phyloP scores from a whole-genome alignment of 768 basidiomycete genomes.

The Kwoniella pini region DNA sequence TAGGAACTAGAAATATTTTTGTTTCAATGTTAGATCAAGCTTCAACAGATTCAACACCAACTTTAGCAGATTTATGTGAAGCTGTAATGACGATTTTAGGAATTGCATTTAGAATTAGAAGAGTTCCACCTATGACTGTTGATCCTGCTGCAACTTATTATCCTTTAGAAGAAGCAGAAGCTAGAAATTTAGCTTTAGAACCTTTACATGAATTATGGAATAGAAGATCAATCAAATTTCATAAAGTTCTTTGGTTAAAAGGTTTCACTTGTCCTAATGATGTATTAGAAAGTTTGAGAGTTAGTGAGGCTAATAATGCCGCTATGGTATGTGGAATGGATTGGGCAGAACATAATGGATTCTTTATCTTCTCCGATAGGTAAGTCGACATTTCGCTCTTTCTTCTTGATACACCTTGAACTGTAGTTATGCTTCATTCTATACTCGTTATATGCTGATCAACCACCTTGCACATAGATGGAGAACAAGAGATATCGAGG shows the following conservation, averaged over 20 bases:
- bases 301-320: slow-evolving; percentile 85
- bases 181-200: slow-evolving; percentile 87
- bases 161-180: slow-evolving; percentile 90
- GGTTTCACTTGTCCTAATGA: slow-evolving; percentile 99
- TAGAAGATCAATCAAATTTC: slow-evolving; percentile 77
- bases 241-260: slow-evolving; percentile 93
- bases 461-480: slow-evolving; percentile 63
- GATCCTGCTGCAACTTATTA: slow-evolving; percentile 89
- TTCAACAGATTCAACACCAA: slow-evolving; percentile 91
- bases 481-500: slow-evolving; percentile 96
- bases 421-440: too few species aligned
- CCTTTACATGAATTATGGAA: slow-evolving; percentile 79
- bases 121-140: slow-evolving; percentile 89
- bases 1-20: slow-evolving; percentile 86
- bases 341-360: slow-evolving; percentile 96
- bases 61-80: slow-evolving; percentile 90
- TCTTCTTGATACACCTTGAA: too few species aligned
- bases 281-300: slow-evolving; percentile 90
- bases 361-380: slow-evolving; percentile 98
- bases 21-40: slow-evolving; percentile 98
- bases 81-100: slow-evolving; percentile 90
- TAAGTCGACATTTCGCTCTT: too few species aligned
- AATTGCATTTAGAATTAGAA: slow-evolving; percentile 85
- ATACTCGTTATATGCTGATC: not conserved
- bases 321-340: slow-evolving; percentile 99